phyloP scores from a whole-genome alignment of 106 monocot species.

The Posidonia australis region DNA sequence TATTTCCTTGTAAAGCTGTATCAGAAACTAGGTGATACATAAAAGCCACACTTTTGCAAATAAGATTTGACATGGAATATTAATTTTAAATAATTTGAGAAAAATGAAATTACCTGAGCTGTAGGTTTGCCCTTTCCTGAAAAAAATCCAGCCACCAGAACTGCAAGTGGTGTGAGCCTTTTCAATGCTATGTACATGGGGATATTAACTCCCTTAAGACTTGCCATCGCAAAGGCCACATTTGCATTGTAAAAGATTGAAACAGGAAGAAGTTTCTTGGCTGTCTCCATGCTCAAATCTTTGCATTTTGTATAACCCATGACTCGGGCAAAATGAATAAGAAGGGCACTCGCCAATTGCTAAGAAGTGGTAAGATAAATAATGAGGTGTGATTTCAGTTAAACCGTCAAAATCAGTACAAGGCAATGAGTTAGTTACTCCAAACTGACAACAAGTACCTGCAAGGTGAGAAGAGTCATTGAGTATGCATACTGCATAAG shows the following conservation, averaged over 20 bases:
- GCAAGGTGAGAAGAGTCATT: constrained; percentile 87
- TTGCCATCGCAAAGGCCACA: constrained; percentile 93
- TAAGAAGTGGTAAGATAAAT: constrained; percentile 12
- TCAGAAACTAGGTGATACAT: no score
- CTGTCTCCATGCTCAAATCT: constrained; percentile 42
- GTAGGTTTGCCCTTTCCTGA: constrained; percentile 77
- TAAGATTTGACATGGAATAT: neutral
- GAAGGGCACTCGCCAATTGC: constrained; percentile 67
- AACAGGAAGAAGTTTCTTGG: constrained; percentile 86
- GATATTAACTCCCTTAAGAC: constrained; percentile 90
- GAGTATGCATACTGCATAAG: constrained; percentile 92
- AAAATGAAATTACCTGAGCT: constrained; percentile 37
- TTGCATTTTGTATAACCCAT: constrained; percentile 48
- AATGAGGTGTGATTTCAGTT: neutral
- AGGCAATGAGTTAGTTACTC: neutral
- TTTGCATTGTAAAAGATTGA: constrained; percentile 98
- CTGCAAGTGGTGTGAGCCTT: constrained; percentile 94
- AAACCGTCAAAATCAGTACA: neutral
- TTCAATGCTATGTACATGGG: constrained; percentile 99
- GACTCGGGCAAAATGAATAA: constrained; percentile 61
- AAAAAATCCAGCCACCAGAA: constrained; percentile 61
- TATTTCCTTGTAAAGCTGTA: no score
- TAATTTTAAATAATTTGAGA: neutral
- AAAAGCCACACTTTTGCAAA: neutral
- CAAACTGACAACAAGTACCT: constrained; percentile 37